Base-by-base conservation (phyloP, 164 flowering plant species). In the Santalum album region DNA sequence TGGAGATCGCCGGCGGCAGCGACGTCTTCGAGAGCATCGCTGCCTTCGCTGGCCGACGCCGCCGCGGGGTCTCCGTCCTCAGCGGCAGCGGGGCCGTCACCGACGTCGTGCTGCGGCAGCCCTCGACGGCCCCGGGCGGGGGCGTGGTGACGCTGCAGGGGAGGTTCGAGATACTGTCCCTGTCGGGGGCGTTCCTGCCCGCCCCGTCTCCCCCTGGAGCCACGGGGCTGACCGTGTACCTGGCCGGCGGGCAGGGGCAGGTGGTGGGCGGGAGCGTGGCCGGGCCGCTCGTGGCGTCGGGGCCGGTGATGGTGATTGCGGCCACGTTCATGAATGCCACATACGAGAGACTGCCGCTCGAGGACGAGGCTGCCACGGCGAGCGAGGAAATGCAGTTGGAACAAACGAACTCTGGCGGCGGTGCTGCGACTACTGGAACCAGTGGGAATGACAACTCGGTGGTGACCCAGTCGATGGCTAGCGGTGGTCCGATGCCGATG, bases 201-300 rank as follows among this genome's bases (percentile, higher is more conserved):
- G 68, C 87, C 0, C 92, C 95, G 0, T 77, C 95, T 0, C 95
- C 94, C 1, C 80, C 86, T 0, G 88, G 82, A 0, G 84, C 92
- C 0, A 77, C 90, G 0, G 90, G 86, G 7, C 60, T 90, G 57
- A 81, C 95, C 0, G 82, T 90, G n/a, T 87, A 83, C 50, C 55
- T 90, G 36, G 83, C 91, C 0, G 96, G 97, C 0, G 87, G 89
- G 18, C 90, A 83, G 48, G 97, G 94, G 42, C 97, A 87, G 69
- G 87, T 90, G 15, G 90, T 90, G 27, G 97, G 97, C 0, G 97
- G 97, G 2, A 61, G 63, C 4, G 97, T 82, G 11, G 80, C 74
- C 0, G 96, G 97, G 0, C 64, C 87, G 18, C 66, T 90, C 7
- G 65, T 80, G 45, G 97, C 97, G 0, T 73, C 91, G 0, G 97